Evolutionary conservation across 2,329 filamentous ascomycete genomes (phyloP).

Genomic region (Nothomitra cinnamomea): DNA sequence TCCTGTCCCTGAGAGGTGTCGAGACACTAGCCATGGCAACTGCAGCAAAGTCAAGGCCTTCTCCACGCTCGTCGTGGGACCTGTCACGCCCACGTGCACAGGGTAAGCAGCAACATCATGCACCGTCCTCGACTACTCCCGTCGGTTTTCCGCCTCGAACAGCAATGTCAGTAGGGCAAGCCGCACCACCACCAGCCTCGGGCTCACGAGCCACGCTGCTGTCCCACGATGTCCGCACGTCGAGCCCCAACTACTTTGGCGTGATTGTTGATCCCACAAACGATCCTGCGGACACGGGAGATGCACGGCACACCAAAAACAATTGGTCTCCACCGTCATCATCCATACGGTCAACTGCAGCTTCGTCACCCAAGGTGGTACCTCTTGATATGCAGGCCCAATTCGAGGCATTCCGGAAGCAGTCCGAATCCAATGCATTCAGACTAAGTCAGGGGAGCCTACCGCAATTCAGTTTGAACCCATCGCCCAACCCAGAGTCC

Average conservation of each 20-base stretch:
- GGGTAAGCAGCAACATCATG: neutral
- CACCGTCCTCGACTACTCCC: conserved; percentile 4
- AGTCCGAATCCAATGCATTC: conserved; percentile 49
- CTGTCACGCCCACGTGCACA: neutral
- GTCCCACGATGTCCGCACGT: conserved; percentile 12
- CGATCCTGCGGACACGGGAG: conserved; percentile 44
- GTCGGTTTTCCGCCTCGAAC: conserved; percentile 5
- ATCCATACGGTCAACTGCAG: conserved; percentile 51
- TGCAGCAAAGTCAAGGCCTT: conserved; percentile 1
- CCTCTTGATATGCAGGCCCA: conserved; percentile 61
- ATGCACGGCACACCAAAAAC: conserved; percentile 41
- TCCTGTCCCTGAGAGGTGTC: neutral
- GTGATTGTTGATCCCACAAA: conserved; percentile 45
- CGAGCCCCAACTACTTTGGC: conserved; percentile 78
- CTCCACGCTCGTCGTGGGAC: conserved; percentile 5
- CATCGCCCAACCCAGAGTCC: conserved; percentile 8
- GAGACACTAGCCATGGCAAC: conserved; percentile 3
- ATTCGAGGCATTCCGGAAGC: conserved; percentile 62
- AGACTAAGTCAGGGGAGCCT: conserved; percentile 23
- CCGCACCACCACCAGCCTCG: conserved; percentile 16
- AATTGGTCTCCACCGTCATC: conserved; percentile 63
- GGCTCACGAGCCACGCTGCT: conserved; percentile 5
- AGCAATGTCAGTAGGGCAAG: conserved; percentile 11
- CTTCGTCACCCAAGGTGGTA: conserved; percentile 49
- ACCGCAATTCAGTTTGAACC: conserved; percentile 25